A percentile compares a stretch with the other conserved stretches of the same genome.
Conservation (phyloP, 179 eudicot genomes). For the Beta lomatogona region DNA sequence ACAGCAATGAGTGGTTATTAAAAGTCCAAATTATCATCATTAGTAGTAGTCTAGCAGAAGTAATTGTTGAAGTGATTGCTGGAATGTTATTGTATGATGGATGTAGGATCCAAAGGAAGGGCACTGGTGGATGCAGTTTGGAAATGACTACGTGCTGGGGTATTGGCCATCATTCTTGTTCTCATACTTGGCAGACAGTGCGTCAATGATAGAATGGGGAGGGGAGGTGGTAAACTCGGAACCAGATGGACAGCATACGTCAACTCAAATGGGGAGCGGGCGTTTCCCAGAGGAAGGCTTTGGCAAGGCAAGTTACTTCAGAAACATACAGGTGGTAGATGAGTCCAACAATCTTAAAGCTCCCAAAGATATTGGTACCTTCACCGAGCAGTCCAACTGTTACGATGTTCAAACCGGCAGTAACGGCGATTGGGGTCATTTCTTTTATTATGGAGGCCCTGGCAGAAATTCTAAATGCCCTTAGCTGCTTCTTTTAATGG, state of each 20-base stretch:
- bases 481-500: slow-evolving; percentile 27
- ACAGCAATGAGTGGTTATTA: too few relatives aligned
- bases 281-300: slow-evolving; percentile 93
- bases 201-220: slow-evolving; percentile 97
- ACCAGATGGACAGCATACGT: slow-evolving; percentile 77
- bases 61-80: neutral
- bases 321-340: slow-evolving; percentile 86
- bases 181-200: slow-evolving; percentile 86
- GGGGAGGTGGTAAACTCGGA: slow-evolving; percentile 88
- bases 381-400: slow-evolving; percentile 87
- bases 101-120: slow-evolving; percentile 93
- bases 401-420: slow-evolving; percentile 83
- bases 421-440: slow-evolving; percentile 88
- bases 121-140: slow-evolving; percentile 99
- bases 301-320: slow-evolving; percentile 85
- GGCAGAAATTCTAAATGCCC: slow-evolving; percentile 78
- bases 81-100: neutral
- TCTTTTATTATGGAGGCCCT: slow-evolving; percentile 90
- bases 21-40: too few relatives aligned
- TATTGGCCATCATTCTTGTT: slow-evolving; percentile 93
- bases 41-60: too few relatives aligned
- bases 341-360: slow-evolving; percentile 86
- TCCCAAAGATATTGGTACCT: slow-evolving; percentile 84
- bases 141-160: slow-evolving; percentile 74
- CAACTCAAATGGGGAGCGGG: slow-evolving; percentile 95